Conservation (phyloP, 768 basidiomycete species). For the Boletus barrowsii region DNA sequence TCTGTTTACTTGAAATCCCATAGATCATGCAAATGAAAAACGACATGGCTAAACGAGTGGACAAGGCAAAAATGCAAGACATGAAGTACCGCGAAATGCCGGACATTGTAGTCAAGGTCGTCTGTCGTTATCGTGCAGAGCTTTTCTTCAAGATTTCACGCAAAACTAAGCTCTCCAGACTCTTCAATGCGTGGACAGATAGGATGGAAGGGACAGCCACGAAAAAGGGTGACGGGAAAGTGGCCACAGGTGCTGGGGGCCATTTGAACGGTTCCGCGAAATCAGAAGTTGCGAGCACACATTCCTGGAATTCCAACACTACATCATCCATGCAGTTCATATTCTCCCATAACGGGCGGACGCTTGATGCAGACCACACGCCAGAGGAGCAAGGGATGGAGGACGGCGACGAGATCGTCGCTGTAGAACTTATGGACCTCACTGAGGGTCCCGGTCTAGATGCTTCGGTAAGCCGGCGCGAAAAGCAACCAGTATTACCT, state of each 20-base stretch:
- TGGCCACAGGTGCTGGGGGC: conserved; percentile 18
- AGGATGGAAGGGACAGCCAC: conserved; percentile 68
- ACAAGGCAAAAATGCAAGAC: conserved; percentile 76
- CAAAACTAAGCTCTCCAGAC: conserved; percentile 78
- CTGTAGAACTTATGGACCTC: conserved; percentile 88
- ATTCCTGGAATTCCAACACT: conserved; percentile 38
- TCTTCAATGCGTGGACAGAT: conserved; percentile 87
- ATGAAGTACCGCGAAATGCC: conserved; percentile 81
- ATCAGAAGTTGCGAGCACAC: conserved; percentile 46
- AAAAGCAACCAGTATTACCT: not conserved
- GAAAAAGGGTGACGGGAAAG: conserved; percentile 43
- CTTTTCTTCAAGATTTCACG: conserved; percentile 92
- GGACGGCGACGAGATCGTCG: conserved; percentile 84
- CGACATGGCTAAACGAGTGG: conserved; percentile 76
- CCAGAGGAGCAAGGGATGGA: conserved; percentile 87
- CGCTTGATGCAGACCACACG: conserved; percentile 77
- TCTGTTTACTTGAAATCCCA: not conserved
- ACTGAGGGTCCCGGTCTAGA: conserved; percentile 66
- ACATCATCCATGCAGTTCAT: conserved; percentile 68
- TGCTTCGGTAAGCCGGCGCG: conserved; percentile 49
- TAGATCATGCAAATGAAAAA: conserved; percentile 79
- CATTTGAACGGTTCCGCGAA: conserved; percentile 51
- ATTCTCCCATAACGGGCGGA: conserved; percentile 79
- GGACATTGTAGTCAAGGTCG: conserved; percentile 87
- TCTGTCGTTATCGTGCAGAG: conserved; percentile 86